Evolutionary conservation across 441 rosid genomes (phyloP).

Genomic region (Eutrema salsugineum): DNA sequence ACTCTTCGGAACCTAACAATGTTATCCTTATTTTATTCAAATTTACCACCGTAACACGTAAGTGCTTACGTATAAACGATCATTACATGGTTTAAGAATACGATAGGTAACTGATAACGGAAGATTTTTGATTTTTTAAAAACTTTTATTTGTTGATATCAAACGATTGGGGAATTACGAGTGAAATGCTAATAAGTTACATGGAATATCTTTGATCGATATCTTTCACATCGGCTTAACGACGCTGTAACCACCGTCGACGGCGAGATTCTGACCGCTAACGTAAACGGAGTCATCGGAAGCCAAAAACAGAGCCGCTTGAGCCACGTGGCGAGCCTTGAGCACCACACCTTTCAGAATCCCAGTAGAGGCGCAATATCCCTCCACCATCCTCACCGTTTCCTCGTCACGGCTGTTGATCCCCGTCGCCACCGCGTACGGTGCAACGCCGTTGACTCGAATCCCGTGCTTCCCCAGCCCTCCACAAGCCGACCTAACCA

Average conservation of each 20-base stretch:
- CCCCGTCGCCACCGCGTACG: conserved; percentile 13
- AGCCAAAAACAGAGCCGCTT: conserved; percentile 74
- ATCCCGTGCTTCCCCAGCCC: conserved; percentile 79
- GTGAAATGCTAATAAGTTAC: too few species aligned
- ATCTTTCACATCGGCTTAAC: conserved; percentile 35
- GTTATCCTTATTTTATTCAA: too few species aligned
- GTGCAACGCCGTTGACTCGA: conserved; percentile 38
- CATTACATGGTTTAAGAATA: too few species aligned
- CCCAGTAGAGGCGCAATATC: conserved; percentile 28
- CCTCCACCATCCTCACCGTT: conserved; percentile 47
- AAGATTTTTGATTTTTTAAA: too few species aligned
- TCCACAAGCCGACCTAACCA: conserved; percentile 54
- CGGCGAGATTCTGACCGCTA: conserved; percentile 73
- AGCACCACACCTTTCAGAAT: conserved; percentile 60
- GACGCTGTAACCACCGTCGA: conserved; percentile 72
- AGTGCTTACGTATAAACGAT: too few species aligned
- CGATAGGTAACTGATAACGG: too few species aligned
- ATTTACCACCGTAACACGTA: too few species aligned
- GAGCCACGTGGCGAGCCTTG: conserved; percentile 66
- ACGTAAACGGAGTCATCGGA: conserved; percentile 72
- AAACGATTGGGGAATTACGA: too few species aligned
- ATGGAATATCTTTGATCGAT: too few species aligned
- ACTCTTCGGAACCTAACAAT: too few species aligned
- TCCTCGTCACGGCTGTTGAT: conserved; percentile 45
- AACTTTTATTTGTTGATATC: too few species aligned